Evolutionary conservation across 306 rosid genomes (phyloP).

Genomic region (Quercus gilva): DNA sequence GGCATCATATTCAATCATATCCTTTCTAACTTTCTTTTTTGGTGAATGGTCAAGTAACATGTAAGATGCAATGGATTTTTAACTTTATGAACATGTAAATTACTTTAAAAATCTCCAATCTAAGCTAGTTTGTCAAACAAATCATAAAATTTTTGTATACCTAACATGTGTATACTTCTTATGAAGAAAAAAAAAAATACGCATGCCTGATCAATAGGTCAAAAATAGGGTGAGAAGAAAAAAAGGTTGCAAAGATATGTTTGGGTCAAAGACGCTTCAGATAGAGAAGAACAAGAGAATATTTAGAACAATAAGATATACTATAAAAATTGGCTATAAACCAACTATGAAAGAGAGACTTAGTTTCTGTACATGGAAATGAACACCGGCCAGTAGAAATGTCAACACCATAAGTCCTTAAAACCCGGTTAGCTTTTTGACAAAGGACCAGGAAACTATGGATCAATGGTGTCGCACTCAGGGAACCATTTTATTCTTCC

Average conservation of each 20-base stretch:
- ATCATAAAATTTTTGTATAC: constrained; percentile 24
- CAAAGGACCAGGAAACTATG: constrained; percentile 43
- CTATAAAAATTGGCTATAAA: background rate
- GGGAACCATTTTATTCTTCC: background rate
- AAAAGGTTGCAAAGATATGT: constrained; percentile 26
- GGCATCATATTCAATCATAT: constrained; percentile 33
- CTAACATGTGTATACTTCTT: constrained; percentile 48
- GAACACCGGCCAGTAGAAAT: constrained; percentile 48
- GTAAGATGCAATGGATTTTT: constrained; percentile 40
- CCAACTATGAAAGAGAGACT: constrained; percentile 1
- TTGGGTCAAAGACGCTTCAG: constrained; percentile 81
- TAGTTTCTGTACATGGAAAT: constrained; percentile 12
- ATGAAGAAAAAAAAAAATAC: constrained; percentile 48
- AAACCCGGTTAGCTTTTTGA: constrained; percentile 67
- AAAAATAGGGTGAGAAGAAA: constrained; percentile 47
- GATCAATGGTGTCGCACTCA: constrained; percentile 41
- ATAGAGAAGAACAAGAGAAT: constrained; percentile 22
- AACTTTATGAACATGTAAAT: background rate
- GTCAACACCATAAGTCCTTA: constrained; percentile 52
- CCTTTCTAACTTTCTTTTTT: background rate
- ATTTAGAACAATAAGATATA: constrained; percentile 7
- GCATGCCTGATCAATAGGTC: constrained; percentile 47
- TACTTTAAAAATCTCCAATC: background rate
- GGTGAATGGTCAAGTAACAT: background rate
- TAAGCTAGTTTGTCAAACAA: constrained; percentile 15